These are phyloP conservation scores for Ichthyophthirius multifiliis DNA, from an alignment of 169 alveolate genomes.

Conservation along the genomic window DNA sequence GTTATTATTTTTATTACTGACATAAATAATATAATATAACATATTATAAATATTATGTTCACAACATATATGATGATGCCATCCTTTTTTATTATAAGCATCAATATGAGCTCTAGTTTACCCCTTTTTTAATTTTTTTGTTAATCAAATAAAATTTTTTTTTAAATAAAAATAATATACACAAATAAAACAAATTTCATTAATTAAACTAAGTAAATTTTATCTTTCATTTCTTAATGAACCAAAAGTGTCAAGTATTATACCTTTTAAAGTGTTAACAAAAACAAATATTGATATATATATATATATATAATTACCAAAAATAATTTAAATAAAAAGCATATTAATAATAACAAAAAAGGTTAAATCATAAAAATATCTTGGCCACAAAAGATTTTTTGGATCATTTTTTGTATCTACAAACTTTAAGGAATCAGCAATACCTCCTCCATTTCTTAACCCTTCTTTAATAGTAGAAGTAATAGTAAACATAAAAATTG, in stretches of 20 bases:
- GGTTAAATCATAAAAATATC: slow-evolving; percentile 32
- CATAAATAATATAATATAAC: slow-evolving; percentile 31
- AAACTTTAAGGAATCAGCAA: slow-evolving; percentile 8
- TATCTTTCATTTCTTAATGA: slow-evolving; percentile 36
- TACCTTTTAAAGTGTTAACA: too few relatives aligned
- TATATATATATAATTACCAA: too few relatives aligned
- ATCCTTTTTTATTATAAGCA: slow-evolving; percentile 14
- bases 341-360: slow-evolving; percentile 29
- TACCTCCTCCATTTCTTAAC: slow-evolving; percentile 41
- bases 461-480: slow-evolving; percentile 37
- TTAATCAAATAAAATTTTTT: background rate
- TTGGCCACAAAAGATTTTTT: slow-evolving; percentile 32
- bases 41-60: slow-evolving; percentile 42
- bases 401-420: background rate
- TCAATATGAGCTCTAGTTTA: background rate
- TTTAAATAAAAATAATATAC: background rate
- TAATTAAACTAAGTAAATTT: slow-evolving; percentile 19
- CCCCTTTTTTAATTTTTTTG: too few relatives aligned
- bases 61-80: slow-evolving; percentile 39
- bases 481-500: slow-evolving; percentile 25
- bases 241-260: slow-evolving; percentile 42
- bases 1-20: slow-evolving; percentile 24
- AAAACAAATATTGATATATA: too few relatives aligned
- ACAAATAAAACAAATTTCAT: slow-evolving; percentile 35
- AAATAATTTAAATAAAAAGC: slow-evolving; percentile 36